Conservation (phyloP, 371 early-diverging fungal species). For the Globomyces sp. region DNA sequence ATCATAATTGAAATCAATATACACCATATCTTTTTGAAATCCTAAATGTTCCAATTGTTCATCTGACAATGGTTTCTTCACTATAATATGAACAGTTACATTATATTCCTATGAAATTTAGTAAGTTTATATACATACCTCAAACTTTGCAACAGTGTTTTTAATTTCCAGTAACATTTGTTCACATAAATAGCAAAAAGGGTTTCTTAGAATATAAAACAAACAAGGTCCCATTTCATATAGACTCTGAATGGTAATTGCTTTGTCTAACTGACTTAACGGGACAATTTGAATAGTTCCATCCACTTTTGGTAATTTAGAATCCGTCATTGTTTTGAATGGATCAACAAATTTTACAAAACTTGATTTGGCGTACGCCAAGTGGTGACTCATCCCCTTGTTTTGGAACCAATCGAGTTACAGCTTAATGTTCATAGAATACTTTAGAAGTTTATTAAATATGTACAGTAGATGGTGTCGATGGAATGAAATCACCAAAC, state of each 20-base stretch:
- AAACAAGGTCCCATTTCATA: not conserved
- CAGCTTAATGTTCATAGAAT: too few species aligned
- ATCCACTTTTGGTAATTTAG: not conserved
- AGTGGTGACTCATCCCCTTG: not conserved
- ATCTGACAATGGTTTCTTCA: not conserved
- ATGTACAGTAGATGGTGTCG: too few species aligned
- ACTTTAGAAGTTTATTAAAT: too few species aligned
- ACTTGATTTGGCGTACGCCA: not conserved
- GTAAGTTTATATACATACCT: too few species aligned
- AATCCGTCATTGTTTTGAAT: slow-evolving; percentile 1
- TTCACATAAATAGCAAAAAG: slow-evolving; percentile 1
- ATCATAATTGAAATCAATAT: not conserved
- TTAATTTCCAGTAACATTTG: not conserved
- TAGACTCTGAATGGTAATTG: not conserved
- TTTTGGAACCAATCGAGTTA: too few species aligned
- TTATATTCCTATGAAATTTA: not conserved
- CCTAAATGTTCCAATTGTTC: not conserved
- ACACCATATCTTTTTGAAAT: not conserved
- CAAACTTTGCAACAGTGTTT: not conserved
- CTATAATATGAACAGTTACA: slow-evolving; percentile 6
- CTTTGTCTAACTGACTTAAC: not conserved
- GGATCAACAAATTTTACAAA: not conserved
- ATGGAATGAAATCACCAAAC: too few species aligned
- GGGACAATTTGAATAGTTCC: not conserved
- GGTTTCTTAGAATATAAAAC: slow-evolving; percentile 1